Conservation (phyloP, 805 yeast species). For the Maudiozyma serrabonitensis region DNA sequence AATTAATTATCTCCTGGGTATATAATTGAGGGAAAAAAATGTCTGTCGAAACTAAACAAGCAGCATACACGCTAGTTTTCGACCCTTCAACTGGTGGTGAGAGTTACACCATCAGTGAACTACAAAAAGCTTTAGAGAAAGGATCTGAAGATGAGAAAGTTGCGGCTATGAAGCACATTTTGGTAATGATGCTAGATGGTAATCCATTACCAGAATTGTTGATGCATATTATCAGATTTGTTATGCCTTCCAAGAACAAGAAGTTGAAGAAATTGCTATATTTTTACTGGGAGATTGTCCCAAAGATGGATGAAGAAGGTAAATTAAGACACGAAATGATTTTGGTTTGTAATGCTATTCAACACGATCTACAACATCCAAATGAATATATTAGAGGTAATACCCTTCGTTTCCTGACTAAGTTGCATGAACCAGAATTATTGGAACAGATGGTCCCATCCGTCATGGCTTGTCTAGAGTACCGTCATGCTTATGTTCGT, state of each 20-base stretch:
- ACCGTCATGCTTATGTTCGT: slow-evolving; percentile 95
- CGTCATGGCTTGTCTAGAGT: slow-evolving; percentile 82
- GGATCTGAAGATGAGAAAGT: slow-evolving; percentile 83
- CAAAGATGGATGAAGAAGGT: slow-evolving; percentile 79
- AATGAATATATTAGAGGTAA: slow-evolving; percentile 95
- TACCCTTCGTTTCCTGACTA: slow-evolving; percentile 83
- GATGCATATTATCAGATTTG: slow-evolving; percentile 94
- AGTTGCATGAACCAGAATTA: slow-evolving; percentile 84
- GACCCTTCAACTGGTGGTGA: slow-evolving; percentile 61
- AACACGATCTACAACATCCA: slow-evolving; percentile 95
- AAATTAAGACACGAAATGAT: slow-evolving; percentile 97
- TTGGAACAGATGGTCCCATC: slow-evolving; percentile 93
- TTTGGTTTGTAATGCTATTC: slow-evolving; percentile 94
- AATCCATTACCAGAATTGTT: slow-evolving; percentile 85
- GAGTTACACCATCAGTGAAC: slow-evolving; percentile 56
- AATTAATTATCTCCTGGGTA: not conserved
- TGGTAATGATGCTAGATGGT: slow-evolving; percentile 82
- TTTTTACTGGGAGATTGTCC: slow-evolving; percentile 96
- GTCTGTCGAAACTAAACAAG: slow-evolving; percentile 12
- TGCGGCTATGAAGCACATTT: slow-evolving; percentile 79
- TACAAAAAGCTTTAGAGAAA: slow-evolving; percentile 70
- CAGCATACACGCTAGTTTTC: slow-evolving; percentile 70
- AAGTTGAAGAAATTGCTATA: slow-evolving; percentile 85
- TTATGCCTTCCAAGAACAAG: slow-evolving; percentile 91
- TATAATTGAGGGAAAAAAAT: not conserved